A percentile compares a stretch with the other conserved stretches of the same genome.
phyloP scores from a whole-genome alignment of 2,329 filamentous ascomycete species.

The Colletotrichum aenigma region DNA sequence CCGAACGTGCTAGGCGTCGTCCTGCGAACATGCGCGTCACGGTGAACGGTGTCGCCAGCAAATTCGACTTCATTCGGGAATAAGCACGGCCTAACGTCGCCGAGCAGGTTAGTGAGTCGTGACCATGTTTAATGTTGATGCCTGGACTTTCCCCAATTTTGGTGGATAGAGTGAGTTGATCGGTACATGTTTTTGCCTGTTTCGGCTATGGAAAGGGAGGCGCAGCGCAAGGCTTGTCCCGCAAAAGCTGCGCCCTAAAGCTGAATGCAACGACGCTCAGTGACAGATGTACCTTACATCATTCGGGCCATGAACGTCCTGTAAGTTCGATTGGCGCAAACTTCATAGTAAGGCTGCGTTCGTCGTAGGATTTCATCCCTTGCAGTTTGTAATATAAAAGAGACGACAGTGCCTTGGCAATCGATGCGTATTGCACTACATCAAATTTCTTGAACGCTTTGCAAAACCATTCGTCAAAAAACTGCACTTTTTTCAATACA shows the following conservation, averaged over 20 bases:
- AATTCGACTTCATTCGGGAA: neutral
- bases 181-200: neutral
- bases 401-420: neutral
- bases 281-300: neutral
- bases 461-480: neutral
- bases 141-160: neutral
- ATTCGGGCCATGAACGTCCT: neutral
- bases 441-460: neutral
- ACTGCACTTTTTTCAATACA: rapidly evolving
- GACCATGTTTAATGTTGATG: neutral
- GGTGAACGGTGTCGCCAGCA: neutral
- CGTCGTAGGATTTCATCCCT: neutral
- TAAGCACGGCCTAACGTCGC: neutral
- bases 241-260: neutral
- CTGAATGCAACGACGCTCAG: neutral
- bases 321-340: neutral
- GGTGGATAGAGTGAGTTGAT: neutral
- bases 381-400: neutral
- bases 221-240: neutral
- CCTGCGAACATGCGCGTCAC: neutral
- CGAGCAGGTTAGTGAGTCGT: neutral
- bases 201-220: neutral
- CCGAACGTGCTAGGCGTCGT: neutral
- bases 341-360: neutral
- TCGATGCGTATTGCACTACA: neutral